Evolutionary conservation across 2,329 filamentous ascomycete species (phyloP), one percentile per base, ranked within the genome.

Genomic region (Huntiella omanensis): DNA sequence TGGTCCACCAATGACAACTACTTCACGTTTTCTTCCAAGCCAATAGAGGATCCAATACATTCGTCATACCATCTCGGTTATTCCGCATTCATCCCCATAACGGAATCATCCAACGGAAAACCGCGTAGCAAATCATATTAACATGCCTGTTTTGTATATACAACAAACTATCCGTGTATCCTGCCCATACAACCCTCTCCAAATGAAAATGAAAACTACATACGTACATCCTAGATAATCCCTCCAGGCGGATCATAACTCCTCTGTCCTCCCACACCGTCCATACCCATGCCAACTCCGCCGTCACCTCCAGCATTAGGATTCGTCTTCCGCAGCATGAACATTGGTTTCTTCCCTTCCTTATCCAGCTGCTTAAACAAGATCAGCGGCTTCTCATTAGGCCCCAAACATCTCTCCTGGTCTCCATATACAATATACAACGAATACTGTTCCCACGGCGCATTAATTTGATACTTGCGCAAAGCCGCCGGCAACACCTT

Each of bases 391-490:
- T 92, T 88, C 64, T 98, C 91, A 49, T 96, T 82, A 53, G 94
- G 68, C 1, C 83, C 85, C 34, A 98, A 64, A 60, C 88, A 96
- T 11, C 91, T 79, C 64, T 98, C 91, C 62, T 96, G 86, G 57
- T 96, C 87, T n/a, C 91, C 91, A 55, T 95, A 94, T 3, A 98
- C 91, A 59, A 98, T 98, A 59, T 96, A 98, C 32, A 98, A 67
- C 1, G 91, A 88, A 59, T 98, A 98, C 58, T 96, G 85, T 54
- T 92, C 83, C 83, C 87, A 95, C 43, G 94, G 88, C 16, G 87
- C 88, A 54, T 92, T 88, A 66, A 98, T 98, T 58, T 96, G 91
- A 64, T 98, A 98, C 60, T 95, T 94, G 60, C 92, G 92, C 13
- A 98, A 72, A 2, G 91, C 91, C 12, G 92, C 91, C 1, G 91